Percentiles rank a stretch among this genome's conserved stretches.
These are phyloP conservation scores for Melampsora larici-populina DNA, from an alignment of 1,284 basidiomycete genomes.

Conservation along the genomic window DNA sequence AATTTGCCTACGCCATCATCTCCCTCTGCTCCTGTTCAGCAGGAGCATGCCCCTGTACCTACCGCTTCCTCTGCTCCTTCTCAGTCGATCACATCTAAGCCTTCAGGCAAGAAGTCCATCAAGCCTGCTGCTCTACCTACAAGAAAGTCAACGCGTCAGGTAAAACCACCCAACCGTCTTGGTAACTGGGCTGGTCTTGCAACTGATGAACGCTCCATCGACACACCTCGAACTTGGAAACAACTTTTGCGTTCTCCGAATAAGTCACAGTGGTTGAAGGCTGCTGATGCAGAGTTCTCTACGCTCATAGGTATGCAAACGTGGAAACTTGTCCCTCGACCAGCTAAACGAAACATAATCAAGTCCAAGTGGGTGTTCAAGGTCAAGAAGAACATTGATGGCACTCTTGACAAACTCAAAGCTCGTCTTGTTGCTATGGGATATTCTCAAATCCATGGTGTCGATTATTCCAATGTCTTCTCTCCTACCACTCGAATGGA, in stretches of 20 bases:
- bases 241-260: background rate
- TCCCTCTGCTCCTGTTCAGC: too few species aligned
- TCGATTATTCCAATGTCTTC: slow-evolving; percentile 44
- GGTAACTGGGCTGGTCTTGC: too few species aligned
- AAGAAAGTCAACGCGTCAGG: too few species aligned
- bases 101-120: too few species aligned
- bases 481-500: slow-evolving; percentile 16
- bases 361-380: slow-evolving; percentile 27
- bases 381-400: background rate
- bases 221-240: too few species aligned
- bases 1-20: too few species aligned
- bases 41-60: too few species aligned
- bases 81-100: too few species aligned
- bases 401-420: background rate
- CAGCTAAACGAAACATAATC: background rate
- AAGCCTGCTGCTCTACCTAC: too few species aligned
- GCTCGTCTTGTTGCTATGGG: slow-evolving; percentile 41
- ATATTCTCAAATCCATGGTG: slow-evolving; percentile 39
- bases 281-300: background rate
- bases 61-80: too few species aligned
- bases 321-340: background rate
- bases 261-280: background rate
- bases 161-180: too few species aligned
- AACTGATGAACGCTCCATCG: too few species aligned
- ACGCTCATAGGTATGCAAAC: background rate